Evolutionary conservation across 164 flowering plant genomes (phyloP).

Genomic region (Vitis riparia): DNA sequence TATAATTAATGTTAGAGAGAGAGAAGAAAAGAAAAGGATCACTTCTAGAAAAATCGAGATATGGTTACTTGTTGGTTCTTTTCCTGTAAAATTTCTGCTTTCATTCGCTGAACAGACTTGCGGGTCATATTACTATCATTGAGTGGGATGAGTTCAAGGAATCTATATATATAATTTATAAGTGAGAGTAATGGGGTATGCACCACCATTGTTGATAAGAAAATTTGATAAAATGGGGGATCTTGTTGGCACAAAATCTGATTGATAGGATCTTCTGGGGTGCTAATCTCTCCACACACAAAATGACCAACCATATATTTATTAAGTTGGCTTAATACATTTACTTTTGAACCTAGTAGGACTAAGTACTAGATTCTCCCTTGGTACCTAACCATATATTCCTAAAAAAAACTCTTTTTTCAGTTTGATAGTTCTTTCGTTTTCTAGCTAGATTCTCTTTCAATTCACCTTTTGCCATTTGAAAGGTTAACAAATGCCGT

Average conservation of each 20-base stretch:
- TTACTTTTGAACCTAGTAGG: background rate
- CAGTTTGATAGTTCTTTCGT: too few species aligned
- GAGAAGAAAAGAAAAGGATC: background rate
- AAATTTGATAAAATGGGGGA: background rate
- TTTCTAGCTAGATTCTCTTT: too few species aligned
- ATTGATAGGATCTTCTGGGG: conserved; percentile 6
- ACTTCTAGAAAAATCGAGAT: background rate
- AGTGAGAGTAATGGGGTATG: background rate
- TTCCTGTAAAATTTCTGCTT: background rate
- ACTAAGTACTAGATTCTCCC: background rate
- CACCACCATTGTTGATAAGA: background rate
- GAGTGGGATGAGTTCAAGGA: background rate
- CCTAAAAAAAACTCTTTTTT: too few species aligned
- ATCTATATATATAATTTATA: background rate
- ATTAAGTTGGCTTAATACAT: background rate
- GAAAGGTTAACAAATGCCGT: too few species aligned
- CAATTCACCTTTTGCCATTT: too few species aligned
- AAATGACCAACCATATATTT: background rate
- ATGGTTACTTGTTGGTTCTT: too few species aligned
- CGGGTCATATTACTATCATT: background rate
- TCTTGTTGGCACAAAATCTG: conserved; percentile 9
- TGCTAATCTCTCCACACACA: conserved; percentile 1
- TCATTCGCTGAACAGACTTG: too few species aligned
- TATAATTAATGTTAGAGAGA: background rate
- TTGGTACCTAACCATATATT: too few species aligned